A percentile compares a stretch with the other conserved stretches of the same genome.
Evolutionary conservation across 129 eudicot species (phyloP).

Genomic region (Dittrichia graveolens): DNA sequence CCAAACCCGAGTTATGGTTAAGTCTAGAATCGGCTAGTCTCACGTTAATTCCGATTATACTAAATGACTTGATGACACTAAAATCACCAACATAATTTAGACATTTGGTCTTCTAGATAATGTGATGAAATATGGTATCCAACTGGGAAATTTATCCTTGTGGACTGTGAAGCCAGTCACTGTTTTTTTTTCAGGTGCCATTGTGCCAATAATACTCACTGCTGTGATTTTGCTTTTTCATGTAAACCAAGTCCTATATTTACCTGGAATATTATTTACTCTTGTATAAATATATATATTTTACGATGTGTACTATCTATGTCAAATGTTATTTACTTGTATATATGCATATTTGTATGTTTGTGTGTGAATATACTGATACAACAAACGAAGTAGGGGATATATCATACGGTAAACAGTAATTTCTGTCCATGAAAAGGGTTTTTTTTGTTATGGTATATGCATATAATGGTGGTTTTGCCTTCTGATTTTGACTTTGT

Average conservation of each 20-base stretch:
- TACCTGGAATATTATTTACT: neutral
- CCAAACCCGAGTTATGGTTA: too few species aligned
- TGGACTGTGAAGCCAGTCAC: too few species aligned
- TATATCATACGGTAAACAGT: neutral
- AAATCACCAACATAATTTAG: too few species aligned
- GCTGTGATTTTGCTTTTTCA: too few species aligned
- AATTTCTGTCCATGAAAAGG: neutral
- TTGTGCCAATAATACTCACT: too few species aligned
- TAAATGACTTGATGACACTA: too few species aligned
- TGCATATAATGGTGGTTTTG: neutral
- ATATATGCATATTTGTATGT: neutral
- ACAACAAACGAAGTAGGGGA: neutral
- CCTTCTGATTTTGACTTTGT: neutral
- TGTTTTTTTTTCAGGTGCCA: too few species aligned
- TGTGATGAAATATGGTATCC: too few species aligned
- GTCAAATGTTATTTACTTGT: neutral
- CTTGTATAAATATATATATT: neutral
- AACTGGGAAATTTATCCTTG: too few species aligned
- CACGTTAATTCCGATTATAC: too few species aligned
- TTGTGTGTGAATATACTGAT: neutral
- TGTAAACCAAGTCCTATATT: neutral
- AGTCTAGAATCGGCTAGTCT: too few species aligned
- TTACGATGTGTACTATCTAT: neutral
- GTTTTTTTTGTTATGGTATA: neutral
- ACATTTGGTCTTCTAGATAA: too few species aligned